Evolutionary conservation across 768 basidiomycete species (phyloP), one percentile per base, ranked within the genome.

Genomic region (Pulveroboletus frians): DNA sequence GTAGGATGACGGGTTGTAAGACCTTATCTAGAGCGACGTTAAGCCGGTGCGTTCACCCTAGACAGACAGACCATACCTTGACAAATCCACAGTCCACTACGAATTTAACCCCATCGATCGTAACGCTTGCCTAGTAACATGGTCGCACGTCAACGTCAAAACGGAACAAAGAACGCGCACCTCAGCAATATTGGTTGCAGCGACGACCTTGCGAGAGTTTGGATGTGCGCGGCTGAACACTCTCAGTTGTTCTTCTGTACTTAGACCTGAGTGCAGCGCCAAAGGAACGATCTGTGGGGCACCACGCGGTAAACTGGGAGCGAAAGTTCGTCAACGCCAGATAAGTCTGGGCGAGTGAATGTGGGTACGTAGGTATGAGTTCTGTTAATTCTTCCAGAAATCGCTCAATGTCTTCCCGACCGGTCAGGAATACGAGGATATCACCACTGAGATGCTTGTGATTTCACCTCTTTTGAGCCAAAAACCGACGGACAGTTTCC

Each of bases 181-280:
- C 70, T 99, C 96, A 14, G 96, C 96, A 42, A 98, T 94, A 64
- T 99, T 99, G 0, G 96, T 99, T 4, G 90, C 78, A 26, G 96
- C 79, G 44, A 99, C 84, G 44, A 96, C 84, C 67, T 98, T 99
- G 46, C 96, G 78, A 3, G 76, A 80, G 39, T 88, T 85, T 29
- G 76, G 73, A n/a, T 83, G 80, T 14, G 88, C 69, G 7, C 84
- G 77, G 51, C 87, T 81, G 59, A 99, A 99, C 3, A 93, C 84
- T 46, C 77, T 76, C 30, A 92, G 76, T 55, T 99, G 96, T 60
- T 96, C 93, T 37, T 89, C 84, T 0, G 82, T 88, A 2, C 88
- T 78, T 14, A 99, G 73, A 5, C 94, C 94, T 0, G 96, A 89
- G 64, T 98, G 90, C 1, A 99, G 70, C 1, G 95, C 84, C 7